Evolutionary conservation across 192 early-diverging fungal species (phyloP), one percentile per base, ranked within the genome.

Genomic region (Coemansia sp.): DNA sequence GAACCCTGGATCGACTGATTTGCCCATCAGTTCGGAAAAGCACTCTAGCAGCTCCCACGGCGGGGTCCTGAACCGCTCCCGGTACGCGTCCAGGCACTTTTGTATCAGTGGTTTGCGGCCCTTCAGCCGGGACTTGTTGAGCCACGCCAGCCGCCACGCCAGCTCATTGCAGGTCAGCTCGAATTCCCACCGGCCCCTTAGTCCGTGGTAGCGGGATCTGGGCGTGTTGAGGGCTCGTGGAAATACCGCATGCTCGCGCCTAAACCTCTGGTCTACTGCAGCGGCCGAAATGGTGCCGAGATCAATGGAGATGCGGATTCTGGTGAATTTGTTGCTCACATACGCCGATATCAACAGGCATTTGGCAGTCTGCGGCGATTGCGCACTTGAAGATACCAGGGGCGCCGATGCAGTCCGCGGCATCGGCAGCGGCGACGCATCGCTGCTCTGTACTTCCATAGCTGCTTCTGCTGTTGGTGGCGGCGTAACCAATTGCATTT

Each of bases 141-240:
- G 71, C 76, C 81, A 86, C 3, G 85, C 86, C 50, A 95, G 79
- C 53, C 84, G 85, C 93, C 93, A 93, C 6, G 90, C 90, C 32
- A 93, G 72, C 30, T 80, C 76, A 52, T 95, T 95, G 59, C 91
- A 93, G 9, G 86, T 80, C 7, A 81, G 81, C 62, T 95, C 93
- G 61, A 90, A 95, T 12, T 82, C 78, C 82, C 89, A 90, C 12
- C 93, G 83, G 44, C 76, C 76, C 31, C 56, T 53, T 40, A 60
- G 44, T 2, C 39, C 15, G 11, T 28, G 36, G 37, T 79, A 79
- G 14, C 70, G 64, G 18, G 60, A 60, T 11, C 58, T 56, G 14
- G 57, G 50, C 20, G 69, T 44, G 45, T 52, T 50, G 23, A 79
- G 51, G 3, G 66, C 76, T 4, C 76, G 68, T 3, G 76, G 76